A percentile compares a stretch with the other conserved stretches of the same genome.
Evolutionary conservation across 768 basidiomycete species (phyloP).

Genomic region (Suillus alpinus): DNA sequence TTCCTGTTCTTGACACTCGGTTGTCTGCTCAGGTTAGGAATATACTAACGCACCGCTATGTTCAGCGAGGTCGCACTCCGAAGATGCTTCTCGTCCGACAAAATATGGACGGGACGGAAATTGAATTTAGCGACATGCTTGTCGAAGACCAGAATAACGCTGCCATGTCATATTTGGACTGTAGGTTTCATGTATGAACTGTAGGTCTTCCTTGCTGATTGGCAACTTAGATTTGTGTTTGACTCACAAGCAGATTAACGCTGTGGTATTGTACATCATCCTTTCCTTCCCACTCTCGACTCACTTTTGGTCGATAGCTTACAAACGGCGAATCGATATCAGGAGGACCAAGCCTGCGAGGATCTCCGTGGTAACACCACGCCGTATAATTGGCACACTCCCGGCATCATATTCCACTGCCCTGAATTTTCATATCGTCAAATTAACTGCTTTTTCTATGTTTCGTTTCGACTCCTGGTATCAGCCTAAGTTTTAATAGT

Average conservation of each 20-base stretch:
- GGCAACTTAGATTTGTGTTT: slow-evolving; percentile 27
- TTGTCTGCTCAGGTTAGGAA: slow-evolving; percentile 85
- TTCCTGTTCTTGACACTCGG: slow-evolving; percentile 69
- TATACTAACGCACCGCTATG: slow-evolving; percentile 68
- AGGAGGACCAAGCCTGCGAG: slow-evolving; percentile 23
- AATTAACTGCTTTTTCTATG: background rate
- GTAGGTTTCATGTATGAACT: slow-evolving; percentile 42
- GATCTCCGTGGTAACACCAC: slow-evolving; percentile 30
- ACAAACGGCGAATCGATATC: slow-evolving; percentile 30
- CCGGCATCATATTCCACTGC: background rate
- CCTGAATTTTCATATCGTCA: background rate
- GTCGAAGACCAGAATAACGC: slow-evolving; percentile 97
- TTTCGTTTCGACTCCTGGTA: background rate
- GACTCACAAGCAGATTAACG: slow-evolving; percentile 31
- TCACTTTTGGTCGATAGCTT: slow-evolving; percentile 19
- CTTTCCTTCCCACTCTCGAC: background rate
- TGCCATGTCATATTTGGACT: slow-evolving; percentile 88
- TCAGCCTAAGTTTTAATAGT: no score
- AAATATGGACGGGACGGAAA: slow-evolving; percentile 87
- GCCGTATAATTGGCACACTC: background rate
- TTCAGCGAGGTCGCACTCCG: slow-evolving; percentile 49
- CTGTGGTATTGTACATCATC: slow-evolving; percentile 19
- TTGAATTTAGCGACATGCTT: slow-evolving; percentile 96
- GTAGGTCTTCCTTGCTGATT: background rate
- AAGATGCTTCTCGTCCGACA: slow-evolving; percentile 83